These are phyloP conservation scores for Mycena pura DNA, from an alignment of 768 basidiomycete genomes.

Conservation along the genomic window DNA sequence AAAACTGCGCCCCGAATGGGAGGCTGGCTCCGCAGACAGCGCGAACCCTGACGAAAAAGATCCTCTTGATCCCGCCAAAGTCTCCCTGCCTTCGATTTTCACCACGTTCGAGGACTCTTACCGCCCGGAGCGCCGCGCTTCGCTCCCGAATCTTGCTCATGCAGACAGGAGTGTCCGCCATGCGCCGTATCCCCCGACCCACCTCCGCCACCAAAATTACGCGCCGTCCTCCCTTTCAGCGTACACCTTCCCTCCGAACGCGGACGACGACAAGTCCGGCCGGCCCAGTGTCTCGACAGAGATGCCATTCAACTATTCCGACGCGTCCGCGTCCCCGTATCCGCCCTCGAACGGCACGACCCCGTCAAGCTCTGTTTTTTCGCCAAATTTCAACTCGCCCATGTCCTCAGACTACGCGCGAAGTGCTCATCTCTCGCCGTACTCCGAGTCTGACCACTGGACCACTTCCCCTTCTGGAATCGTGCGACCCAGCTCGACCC, in stretches of 20 bases:
- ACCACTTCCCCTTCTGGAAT: constrained; percentile 61
- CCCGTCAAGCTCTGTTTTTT: constrained; percentile 57
- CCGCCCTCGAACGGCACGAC: constrained; percentile 59
- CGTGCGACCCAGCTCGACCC: constrained; percentile 71
- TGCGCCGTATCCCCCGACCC: constrained; percentile 61
- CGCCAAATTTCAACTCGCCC: constrained; percentile 53
- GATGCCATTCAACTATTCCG: constrained; percentile 48
- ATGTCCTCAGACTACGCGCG: constrained; percentile 55
- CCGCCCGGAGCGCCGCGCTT: constrained; percentile 67
- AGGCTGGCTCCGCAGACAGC: constrained; percentile 37
- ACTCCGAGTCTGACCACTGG: constrained; percentile 63
- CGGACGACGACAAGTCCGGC: constrained; percentile 43
- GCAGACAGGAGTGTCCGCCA: constrained; percentile 62
- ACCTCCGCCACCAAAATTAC: constrained; percentile 51
- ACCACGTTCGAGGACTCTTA: constrained; percentile 69
- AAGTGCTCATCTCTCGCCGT: constrained; percentile 51
- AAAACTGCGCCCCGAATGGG: no score
- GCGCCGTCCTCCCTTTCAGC: constrained; percentile 49
- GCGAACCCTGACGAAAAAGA: constrained; percentile 44
- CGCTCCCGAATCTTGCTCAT: constrained; percentile 66
- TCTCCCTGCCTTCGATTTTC: constrained; percentile 79
- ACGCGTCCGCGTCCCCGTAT: constrained; percentile 55
- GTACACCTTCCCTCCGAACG: constrained; percentile 64
- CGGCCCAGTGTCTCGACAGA: constrained; percentile 60
- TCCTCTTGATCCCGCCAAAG: constrained; percentile 54